phyloP scores from a whole-genome alignment of 495 filamentous ascomycete genomes.

The Pyronema domesticum region DNA sequence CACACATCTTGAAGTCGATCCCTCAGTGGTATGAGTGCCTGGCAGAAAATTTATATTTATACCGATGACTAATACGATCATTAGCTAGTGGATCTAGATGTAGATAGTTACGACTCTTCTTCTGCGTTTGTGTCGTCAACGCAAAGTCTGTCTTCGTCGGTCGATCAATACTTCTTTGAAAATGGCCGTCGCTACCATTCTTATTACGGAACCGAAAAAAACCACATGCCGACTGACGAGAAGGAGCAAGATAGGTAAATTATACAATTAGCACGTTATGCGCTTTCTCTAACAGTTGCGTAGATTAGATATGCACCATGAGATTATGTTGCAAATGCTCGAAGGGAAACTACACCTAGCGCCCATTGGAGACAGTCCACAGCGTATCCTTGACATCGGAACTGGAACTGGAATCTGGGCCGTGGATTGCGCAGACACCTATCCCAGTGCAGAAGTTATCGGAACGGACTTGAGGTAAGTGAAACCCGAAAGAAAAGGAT shows the following conservation, averaged over 20 bases:
- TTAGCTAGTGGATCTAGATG: background rate
- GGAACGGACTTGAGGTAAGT: background rate
- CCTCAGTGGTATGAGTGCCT: background rate
- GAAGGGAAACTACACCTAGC: background rate
- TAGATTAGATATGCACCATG: background rate
- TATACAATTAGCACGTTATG: no score
- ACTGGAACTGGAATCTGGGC: no score
- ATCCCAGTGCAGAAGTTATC: no score
- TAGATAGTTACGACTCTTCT: background rate
- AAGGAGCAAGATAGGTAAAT: background rate
- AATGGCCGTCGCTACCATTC: slow-evolving; percentile 7
- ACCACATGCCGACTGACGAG: no score
- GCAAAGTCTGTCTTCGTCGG: background rate
- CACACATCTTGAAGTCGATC: background rate
- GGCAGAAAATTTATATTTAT: background rate
- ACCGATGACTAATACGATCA: no score
- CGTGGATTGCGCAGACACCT: background rate
- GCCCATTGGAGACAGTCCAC: background rate
- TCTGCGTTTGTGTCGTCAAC: background rate
- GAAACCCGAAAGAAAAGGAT: background rate
- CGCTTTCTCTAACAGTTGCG: no score
- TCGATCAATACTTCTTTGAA: background rate
- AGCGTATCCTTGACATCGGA: background rate
- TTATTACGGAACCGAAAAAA: no score
- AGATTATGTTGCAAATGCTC: background rate